phyloP scores from a whole-genome alignment of 2,329 filamentous ascomycete species.

The Aspergillus felis region DNA sequence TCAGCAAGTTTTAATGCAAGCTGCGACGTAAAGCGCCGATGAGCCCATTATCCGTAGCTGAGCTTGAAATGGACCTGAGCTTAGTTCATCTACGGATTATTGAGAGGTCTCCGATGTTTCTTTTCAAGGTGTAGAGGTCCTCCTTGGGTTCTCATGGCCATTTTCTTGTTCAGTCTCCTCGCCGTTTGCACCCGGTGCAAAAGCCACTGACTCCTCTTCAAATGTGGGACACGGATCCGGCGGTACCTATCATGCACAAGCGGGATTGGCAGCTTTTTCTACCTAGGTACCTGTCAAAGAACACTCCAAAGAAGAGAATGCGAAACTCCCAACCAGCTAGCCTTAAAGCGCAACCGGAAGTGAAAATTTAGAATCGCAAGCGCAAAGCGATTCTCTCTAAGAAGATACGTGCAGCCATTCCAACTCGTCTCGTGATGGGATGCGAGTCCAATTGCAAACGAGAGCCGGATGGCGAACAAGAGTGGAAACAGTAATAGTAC shows the following conservation, averaged over 20 bases:
- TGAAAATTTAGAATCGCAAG: not conserved
- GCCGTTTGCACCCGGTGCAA: slow-evolving; percentile 22
- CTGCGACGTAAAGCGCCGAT: not conserved
- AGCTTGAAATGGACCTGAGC: not conserved
- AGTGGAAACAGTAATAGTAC: slow-evolving; percentile 3
- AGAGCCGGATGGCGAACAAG: not conserved
- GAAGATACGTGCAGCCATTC: not conserved
- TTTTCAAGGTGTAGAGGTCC: not conserved
- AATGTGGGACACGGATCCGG: slow-evolving; percentile 30
- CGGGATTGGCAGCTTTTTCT: slow-evolving; percentile 12
- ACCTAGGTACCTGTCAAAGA: slow-evolving; percentile 3
- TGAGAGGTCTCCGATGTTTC: not conserved
- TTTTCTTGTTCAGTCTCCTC: slow-evolving; percentile 8
- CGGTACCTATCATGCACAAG: slow-evolving; percentile 27
- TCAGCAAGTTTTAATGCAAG: not conserved
- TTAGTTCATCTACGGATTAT: not conserved
- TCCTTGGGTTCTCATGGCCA: slow-evolving; percentile 1
- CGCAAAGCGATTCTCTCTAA: not conserved
- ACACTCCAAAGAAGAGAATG: slow-evolving; percentile 7
- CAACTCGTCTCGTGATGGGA: not conserved
- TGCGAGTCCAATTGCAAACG: slow-evolving; percentile 1
- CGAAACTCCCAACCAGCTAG: not conserved
- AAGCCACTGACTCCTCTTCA: slow-evolving; percentile 20
- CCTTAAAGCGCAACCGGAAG: not conserved
- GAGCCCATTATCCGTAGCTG: not conserved